Conservation (phyloP, 2,329 filamentous ascomycete species). For the Sporothrix variecibatus region DNA sequence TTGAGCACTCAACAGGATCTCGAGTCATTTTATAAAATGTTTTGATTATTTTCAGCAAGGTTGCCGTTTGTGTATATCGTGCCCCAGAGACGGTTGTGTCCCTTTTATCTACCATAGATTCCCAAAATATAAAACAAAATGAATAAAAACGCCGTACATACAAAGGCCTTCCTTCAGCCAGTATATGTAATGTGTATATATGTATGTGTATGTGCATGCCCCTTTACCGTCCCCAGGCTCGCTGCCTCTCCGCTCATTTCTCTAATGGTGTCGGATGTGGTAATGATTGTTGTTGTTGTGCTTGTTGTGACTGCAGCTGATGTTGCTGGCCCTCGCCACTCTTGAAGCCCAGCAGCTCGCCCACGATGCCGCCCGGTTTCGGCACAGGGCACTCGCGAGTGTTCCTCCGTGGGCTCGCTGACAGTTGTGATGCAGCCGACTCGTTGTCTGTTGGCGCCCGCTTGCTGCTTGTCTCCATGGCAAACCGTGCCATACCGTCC, state of each 20-base stretch:
- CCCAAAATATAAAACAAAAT: not conserved
- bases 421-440: not conserved
- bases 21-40: not conserved
- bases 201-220: not conserved
- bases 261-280: constrained; percentile 10
- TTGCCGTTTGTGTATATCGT: not conserved
- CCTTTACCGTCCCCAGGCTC: not conserved
- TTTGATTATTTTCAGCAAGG: constrained; percentile 7
- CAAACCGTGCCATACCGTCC: constrained; percentile 53
- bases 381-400: constrained; percentile 84
- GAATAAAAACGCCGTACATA: constrained; percentile 14
- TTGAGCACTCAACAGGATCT: not conserved
- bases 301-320: not conserved
- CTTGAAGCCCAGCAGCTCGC: constrained; percentile 63
- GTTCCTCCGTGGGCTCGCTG: constrained; percentile 43
- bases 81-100: not conserved
- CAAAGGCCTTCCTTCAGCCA: not conserved
- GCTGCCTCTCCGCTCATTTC: not conserved
- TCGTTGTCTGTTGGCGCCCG: not conserved
- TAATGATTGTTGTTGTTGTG: not conserved
- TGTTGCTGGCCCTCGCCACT: not conserved
- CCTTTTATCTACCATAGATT: not conserved
- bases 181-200: constrained; percentile 6
- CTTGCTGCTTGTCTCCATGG: constrained; percentile 35
- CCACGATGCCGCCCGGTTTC: constrained; percentile 71